These are phyloP conservation scores for Podila clonocystis DNA, from an alignment of 192 early-diverging fungal genomes.

Conservation along the genomic window DNA sequence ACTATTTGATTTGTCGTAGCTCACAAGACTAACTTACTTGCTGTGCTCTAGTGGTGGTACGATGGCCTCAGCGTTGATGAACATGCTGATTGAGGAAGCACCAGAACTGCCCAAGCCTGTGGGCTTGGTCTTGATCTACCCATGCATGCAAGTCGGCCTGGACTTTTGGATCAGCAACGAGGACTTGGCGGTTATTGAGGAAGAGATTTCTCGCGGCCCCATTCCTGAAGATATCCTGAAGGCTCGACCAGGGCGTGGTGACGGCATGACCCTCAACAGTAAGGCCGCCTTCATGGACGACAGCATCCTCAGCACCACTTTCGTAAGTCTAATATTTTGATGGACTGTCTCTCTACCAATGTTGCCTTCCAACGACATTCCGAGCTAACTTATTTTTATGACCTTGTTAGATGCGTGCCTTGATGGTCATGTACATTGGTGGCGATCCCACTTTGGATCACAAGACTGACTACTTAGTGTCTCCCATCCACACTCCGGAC, in stretches of 20 bases:
- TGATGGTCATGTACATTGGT: conserved; percentile 87
- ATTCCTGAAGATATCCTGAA: conserved; percentile 32
- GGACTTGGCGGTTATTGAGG: conserved; percentile 48
- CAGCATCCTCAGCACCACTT: conserved; percentile 82
- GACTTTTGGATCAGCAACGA: conserved; percentile 86
- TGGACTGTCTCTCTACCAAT: not conserved
- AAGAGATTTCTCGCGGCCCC: conserved; percentile 31
- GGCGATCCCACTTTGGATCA: conserved; percentile 83
- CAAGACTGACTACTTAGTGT: conserved; percentile 84
- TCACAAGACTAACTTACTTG: not conserved
- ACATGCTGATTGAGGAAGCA: conserved; percentile 76
- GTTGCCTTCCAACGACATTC: not conserved
- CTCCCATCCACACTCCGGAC: conserved; percentile 87
- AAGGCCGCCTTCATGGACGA: conserved; percentile 89
- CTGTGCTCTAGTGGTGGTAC: conserved; percentile 82
- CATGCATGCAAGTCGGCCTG: conserved; percentile 90
- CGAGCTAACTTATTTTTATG: conserved; percentile 3
- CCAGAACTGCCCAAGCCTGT: conserved; percentile 69
- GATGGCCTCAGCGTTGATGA: conserved; percentile 76
- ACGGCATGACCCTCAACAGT: conserved; percentile 77
- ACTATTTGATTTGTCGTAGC: no score
- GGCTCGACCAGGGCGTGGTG: conserved; percentile 46
- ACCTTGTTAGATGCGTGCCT: conserved; percentile 65
- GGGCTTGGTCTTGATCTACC: conserved; percentile 89
- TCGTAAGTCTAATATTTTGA: conserved; percentile 52